Conservation (phyloP, 148 eudicot genomes). For the Diospyros kaki region DNA sequence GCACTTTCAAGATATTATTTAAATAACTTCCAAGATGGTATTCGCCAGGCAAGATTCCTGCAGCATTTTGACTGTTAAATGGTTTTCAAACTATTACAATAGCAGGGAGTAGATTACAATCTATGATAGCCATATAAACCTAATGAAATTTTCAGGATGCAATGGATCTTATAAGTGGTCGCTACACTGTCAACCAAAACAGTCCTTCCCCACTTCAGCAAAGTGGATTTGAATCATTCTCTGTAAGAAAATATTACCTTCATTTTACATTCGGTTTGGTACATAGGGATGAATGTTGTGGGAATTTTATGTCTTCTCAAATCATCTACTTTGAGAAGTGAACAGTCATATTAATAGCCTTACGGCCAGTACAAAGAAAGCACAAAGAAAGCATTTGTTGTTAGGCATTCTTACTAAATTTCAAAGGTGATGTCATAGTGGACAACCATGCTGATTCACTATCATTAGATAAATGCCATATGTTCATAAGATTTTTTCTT, state of each 20-base stretch:
- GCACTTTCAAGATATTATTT: conserved; percentile 89
- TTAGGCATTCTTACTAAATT: neutral
- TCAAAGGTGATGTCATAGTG: neutral
- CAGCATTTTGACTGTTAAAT: neutral
- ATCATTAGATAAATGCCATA: neutral
- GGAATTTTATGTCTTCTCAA: neutral
- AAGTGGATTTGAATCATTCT: conserved; percentile 53
- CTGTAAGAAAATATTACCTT: conserved; percentile 43
- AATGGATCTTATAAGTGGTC: conserved; percentile 90
- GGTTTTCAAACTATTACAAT: neutral
- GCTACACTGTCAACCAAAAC: conserved; percentile 53
- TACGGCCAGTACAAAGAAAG: neutral
- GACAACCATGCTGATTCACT: neutral
- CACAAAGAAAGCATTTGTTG: neutral
- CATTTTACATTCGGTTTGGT: conserved; percentile 1
- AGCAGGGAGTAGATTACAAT: neutral
- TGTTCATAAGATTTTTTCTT: neutral
- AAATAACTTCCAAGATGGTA: conserved; percentile 93
- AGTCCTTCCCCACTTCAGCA: conserved; percentile 61
- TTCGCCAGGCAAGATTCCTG: conserved; percentile 64
- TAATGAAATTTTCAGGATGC: conserved; percentile 64
- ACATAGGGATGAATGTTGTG: neutral
- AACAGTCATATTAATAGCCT: neutral
- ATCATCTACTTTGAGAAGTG: neutral
- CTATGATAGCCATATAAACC: neutral